These are phyloP conservation scores for Globisporangium okanoganense DNA, from an alignment of 352 stramenopile species.

Conservation along the genomic window DNA sequence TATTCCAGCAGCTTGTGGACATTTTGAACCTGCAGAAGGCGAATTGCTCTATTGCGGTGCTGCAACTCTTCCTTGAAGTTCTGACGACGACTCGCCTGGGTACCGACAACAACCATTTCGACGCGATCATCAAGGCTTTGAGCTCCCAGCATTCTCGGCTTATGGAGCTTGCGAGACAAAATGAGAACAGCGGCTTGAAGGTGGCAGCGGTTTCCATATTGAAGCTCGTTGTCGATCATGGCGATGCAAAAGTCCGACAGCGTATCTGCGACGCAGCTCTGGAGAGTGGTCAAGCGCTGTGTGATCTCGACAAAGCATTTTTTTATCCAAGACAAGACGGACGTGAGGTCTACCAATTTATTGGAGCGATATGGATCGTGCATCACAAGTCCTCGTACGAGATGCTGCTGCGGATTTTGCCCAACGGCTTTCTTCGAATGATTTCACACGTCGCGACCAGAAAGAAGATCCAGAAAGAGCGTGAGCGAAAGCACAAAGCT, in stretches of 20 bases:
- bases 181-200: constrained; percentile 47
- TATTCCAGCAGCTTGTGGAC: constrained; percentile 50
- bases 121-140: constrained; percentile 62
- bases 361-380: constrained; percentile 72
- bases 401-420: constrained; percentile 57
- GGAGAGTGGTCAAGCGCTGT: constrained; percentile 52
- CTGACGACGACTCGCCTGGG: constrained; percentile 49
- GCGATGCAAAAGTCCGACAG: constrained; percentile 48
- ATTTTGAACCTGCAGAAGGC: constrained; percentile 46
- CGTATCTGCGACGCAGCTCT: constrained; percentile 74
- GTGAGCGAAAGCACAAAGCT: constrained; percentile 27
- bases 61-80: constrained; percentile 66
- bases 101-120: constrained; percentile 78
- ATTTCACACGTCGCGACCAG: constrained; percentile 50
- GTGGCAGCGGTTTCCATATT: constrained; percentile 57
- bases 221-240: constrained; percentile 69
- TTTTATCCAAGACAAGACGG: constrained; percentile 56
- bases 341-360: constrained; percentile 69
- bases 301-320: constrained; percentile 61
- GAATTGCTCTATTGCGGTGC: constrained; percentile 45
- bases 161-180: constrained; percentile 44
- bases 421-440: constrained; percentile 75
- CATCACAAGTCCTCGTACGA: constrained; percentile 74
- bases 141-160: constrained; percentile 43
- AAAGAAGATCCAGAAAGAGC: constrained; percentile 61